Conservation (phyloP, 2,329 filamentous ascomycete genomes). For the Ophiostoma perfectum region DNA sequence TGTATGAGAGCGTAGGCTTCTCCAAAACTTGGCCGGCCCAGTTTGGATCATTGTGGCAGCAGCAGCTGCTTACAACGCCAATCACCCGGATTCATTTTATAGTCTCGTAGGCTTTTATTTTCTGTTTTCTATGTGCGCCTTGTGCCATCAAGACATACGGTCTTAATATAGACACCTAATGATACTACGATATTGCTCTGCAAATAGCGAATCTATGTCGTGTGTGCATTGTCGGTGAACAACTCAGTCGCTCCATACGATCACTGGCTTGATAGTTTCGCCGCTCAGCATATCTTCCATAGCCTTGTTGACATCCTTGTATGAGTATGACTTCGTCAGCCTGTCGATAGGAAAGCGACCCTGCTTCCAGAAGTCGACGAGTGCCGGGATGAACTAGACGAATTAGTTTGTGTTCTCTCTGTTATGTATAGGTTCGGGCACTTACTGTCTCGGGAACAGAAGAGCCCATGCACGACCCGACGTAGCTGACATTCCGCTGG, state of each 20-base stretch:
- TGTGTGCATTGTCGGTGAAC: not conserved
- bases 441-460: conserved; percentile 4
- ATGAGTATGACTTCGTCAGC: conserved; percentile 9
- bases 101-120: too few species aligned
- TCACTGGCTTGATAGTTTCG: conserved; percentile 9
- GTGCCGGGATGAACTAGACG: conserved; percentile 1
- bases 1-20: too few species aligned
- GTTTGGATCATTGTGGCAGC: too few species aligned
- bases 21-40: too few species aligned
- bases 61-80: too few species aligned
- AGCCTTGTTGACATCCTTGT: conserved; percentile 9
- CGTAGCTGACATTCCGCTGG: conserved; percentile 12
- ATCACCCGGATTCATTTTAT: too few species aligned
- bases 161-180: not conserved
- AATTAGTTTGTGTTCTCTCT: not conserved
- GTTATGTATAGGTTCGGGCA: not conserved
- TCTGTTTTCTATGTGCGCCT: too few species aligned
- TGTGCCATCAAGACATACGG: too few species aligned
- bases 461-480: conserved; percentile 10
- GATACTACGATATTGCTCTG: not conserved
- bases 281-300: conserved; percentile 11
- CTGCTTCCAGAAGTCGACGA: conserved; percentile 7
- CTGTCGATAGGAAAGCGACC: conserved; percentile 8
- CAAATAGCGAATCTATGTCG: not conserved
- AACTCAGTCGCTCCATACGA: not conserved